Conservation (phyloP, 2,329 filamentous ascomycete genomes). For the Fusarium acutatum region DNA sequence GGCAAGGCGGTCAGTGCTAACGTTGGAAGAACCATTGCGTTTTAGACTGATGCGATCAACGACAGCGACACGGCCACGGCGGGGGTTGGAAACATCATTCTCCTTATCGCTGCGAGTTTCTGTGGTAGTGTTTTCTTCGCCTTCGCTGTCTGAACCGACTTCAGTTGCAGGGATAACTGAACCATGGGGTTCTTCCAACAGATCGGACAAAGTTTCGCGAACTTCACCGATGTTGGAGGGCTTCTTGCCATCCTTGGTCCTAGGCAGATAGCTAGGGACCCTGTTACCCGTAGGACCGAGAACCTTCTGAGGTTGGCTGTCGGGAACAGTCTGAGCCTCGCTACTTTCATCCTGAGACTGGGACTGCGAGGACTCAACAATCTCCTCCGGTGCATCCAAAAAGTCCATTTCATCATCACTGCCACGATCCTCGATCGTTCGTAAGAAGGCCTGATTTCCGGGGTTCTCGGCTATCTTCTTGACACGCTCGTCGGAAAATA, state of each 20-base stretch:
- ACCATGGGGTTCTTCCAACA: constrained; percentile 74
- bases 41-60: constrained; percentile 80
- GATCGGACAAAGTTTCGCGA: constrained; percentile 81
- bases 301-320: constrained; percentile 59
- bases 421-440: constrained; percentile 85
- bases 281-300: constrained; percentile 56
- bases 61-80: constrained; percentile 55
- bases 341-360: constrained; percentile 45
- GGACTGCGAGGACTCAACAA: constrained; percentile 46
- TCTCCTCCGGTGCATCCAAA: constrained; percentile 59
- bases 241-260: constrained; percentile 69
- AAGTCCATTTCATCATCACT: constrained; percentile 82
- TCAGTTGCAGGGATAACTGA: constrained; percentile 59
- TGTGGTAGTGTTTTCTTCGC: constrained; percentile 44
- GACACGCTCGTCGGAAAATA: constrained; percentile 88
- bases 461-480: constrained; percentile 90
- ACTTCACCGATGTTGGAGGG: constrained; percentile 82
- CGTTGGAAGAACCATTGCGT: constrained; percentile 57
- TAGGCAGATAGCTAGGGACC: constrained; percentile 68
- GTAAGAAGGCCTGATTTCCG: constrained; percentile 89
- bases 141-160: constrained; percentile 51
- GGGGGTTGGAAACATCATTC: constrained; percentile 52
- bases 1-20: constrained; percentile 57
- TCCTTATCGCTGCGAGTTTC: constrained; percentile 57
- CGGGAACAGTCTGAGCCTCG: constrained; percentile 52